phyloP scores from a whole-genome alignment of 306 rosid genomes.

The Dalbergia cultrata region DNA sequence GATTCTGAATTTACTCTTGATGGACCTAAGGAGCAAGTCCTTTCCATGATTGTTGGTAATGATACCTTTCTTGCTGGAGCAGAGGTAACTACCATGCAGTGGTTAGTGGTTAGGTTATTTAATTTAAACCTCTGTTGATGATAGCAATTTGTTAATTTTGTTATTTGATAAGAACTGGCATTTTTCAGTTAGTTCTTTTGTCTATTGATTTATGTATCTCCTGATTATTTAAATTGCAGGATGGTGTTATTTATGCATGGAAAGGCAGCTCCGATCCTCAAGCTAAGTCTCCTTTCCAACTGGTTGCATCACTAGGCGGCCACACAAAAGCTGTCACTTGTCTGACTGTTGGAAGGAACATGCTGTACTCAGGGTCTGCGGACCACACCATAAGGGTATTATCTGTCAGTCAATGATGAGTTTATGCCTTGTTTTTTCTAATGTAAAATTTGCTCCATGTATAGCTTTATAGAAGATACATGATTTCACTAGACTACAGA shows the following conservation, averaged over 20 bases:
- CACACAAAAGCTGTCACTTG: constrained; percentile 44
- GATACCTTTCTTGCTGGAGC: constrained; percentile 56
- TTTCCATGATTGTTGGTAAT: constrained; percentile 50
- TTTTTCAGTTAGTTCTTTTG: background rate
- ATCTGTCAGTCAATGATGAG: no score
- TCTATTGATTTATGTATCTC: background rate
- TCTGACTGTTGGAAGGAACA: constrained; percentile 45
- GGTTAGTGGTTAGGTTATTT: background rate
- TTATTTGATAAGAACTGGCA: background rate
- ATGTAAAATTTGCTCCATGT: no score
- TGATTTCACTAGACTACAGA: background rate
- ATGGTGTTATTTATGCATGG: constrained; percentile 55
- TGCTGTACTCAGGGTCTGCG: constrained; percentile 55
- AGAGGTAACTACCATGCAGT: constrained; percentile 43
- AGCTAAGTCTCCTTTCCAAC: constrained; percentile 39
- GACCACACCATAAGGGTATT: constrained; percentile 58
- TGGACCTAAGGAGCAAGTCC: constrained; percentile 55
- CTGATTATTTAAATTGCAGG: constrained; percentile 39
- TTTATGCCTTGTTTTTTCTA: background rate
- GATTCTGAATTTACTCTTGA: constrained; percentile 42
- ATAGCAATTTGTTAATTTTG: background rate
- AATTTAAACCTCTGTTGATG: background rate
- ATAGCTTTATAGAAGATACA: background rate
- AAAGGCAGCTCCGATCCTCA: constrained; percentile 37
- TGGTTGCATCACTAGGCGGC: constrained; percentile 46